phyloP scores from a whole-genome alignment of 805 yeast genomes.

The Allodekkera sacchari region DNA sequence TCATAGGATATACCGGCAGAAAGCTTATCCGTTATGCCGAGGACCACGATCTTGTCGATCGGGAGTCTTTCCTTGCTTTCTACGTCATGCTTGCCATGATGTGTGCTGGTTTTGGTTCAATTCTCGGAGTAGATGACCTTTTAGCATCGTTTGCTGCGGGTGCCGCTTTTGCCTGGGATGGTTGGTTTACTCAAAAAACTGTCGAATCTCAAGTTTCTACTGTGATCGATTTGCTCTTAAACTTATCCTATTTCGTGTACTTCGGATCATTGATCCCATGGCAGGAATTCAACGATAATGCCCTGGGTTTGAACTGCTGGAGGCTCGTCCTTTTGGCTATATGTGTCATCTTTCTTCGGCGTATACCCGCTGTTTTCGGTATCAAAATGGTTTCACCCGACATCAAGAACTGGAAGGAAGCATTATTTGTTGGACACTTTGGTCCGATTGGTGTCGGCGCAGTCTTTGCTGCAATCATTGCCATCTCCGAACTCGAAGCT shows the following conservation, averaged over 20 bases:
- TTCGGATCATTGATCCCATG: constrained; percentile 68
- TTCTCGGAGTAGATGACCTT: constrained; percentile 64
- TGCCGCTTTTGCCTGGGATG: constrained; percentile 68
- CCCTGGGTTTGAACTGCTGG: constrained; percentile 43
- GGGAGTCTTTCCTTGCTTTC: constrained; percentile 51
- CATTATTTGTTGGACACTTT: constrained; percentile 64
- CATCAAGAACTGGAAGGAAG: constrained; percentile 57
- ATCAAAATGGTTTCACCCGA: constrained; percentile 54
- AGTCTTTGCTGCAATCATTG: constrained; percentile 27
- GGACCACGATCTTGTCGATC: constrained; percentile 43
- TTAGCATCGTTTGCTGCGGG: constrained; percentile 70
- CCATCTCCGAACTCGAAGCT: constrained; percentile 27
- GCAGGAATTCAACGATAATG: constrained; percentile 44
- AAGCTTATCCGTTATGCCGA: constrained; percentile 48
- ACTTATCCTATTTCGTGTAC: constrained; percentile 60
- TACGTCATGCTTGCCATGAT: constrained; percentile 45
- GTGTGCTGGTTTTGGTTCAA: constrained; percentile 55
- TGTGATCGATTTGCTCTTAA: constrained; percentile 54
- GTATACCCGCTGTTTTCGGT: constrained; percentile 48
- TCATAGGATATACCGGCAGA: constrained; percentile 43
- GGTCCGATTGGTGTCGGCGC: constrained; percentile 61
- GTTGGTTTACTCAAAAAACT: constrained; percentile 51
- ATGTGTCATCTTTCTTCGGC: constrained; percentile 40
- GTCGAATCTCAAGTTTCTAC: constrained; percentile 58
- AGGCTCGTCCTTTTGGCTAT: constrained; percentile 42